These are phyloP conservation scores for Trichoderma parareesei DNA, from an alignment of 495 filamentous ascomycete species.

Conservation along the genomic window DNA sequence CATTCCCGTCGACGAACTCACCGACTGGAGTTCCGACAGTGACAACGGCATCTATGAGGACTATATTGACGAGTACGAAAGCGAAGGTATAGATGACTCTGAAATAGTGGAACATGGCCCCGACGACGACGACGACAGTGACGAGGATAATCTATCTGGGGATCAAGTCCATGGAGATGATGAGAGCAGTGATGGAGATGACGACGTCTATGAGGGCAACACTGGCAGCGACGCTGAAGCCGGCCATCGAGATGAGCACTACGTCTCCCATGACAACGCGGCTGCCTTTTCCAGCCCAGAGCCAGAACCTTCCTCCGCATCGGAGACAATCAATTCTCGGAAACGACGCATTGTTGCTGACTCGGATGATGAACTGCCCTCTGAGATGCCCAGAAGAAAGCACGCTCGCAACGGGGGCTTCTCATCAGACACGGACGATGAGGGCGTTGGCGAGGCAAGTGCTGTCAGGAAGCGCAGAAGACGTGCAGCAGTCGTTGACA, in stretches of 20 bases:
- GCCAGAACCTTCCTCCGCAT: background rate
- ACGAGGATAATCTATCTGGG: background rate
- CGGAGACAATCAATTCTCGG: background rate
- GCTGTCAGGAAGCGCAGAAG: background rate
- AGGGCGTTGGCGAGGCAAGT: background rate
- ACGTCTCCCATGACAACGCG: background rate
- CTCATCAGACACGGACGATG: background rate
- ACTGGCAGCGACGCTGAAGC: no score
- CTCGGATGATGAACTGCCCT: conserved; percentile 3
- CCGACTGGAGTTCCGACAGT: background rate
- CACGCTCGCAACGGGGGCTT: background rate
- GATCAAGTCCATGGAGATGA: background rate
- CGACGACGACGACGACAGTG: background rate
- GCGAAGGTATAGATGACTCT: conserved; percentile 10
- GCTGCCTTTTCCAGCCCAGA: background rate
- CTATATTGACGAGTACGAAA: conserved; percentile 1
- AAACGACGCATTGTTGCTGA: conserved; percentile 3
- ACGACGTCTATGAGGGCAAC: no score
- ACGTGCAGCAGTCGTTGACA: background rate
- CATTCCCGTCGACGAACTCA: background rate
- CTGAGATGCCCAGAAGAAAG: background rate
- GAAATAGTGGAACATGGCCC: background rate
- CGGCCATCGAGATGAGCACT: no score
- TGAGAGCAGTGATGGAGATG: no score
- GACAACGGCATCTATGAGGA: background rate